phyloP scores from a whole-genome alignment of 768 basidiomycete genomes.

The Pulveroboletus sp. region DNA sequence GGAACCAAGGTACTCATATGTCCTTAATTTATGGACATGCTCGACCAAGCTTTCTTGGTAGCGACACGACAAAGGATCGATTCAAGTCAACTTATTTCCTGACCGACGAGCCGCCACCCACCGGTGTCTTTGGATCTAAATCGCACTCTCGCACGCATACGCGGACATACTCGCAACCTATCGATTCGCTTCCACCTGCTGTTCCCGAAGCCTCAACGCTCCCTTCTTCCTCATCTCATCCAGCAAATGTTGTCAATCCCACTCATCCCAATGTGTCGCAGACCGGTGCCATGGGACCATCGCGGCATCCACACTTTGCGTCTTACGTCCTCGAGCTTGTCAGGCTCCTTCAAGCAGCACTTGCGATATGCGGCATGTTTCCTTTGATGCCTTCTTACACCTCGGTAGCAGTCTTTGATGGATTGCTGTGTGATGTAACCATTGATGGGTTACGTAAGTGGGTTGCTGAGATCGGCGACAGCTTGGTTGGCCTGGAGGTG shows the following conservation, averaged over 20 bases:
- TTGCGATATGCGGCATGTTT: conserved; percentile 69
- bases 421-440: conserved; percentile 73
- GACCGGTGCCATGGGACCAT: conserved; percentile 8
- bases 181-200: conserved; percentile 19
- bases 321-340: conserved; percentile 72
- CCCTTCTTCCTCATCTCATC: conserved; percentile 19
- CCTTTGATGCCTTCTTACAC: conserved; percentile 22
- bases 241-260: conserved; percentile 11
- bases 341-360: conserved; percentile 65
- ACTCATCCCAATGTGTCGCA: conserved; percentile 17
- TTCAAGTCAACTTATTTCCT: conserved; percentile 70
- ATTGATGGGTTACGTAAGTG: conserved; percentile 67
- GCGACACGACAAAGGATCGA: conserved; percentile 75
- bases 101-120: conserved; percentile 33
- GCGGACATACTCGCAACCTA: conserved; percentile 27
- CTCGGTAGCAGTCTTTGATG: conserved; percentile 40
- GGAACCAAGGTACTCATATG: conserved; percentile 50
- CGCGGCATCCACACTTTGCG: conserved; percentile 45
- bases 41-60: conserved; percentile 25
- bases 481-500: conserved; percentile 58
- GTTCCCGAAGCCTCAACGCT: conserved; percentile 22
- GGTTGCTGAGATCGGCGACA: conserved; percentile 62
- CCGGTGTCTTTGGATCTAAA: conserved; percentile 24
- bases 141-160: conserved; percentile 29
- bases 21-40: conserved; percentile 5